phyloP scores from a whole-genome alignment of 2,329 filamentous ascomycete species.

The Lecanosticta acicola region DNA sequence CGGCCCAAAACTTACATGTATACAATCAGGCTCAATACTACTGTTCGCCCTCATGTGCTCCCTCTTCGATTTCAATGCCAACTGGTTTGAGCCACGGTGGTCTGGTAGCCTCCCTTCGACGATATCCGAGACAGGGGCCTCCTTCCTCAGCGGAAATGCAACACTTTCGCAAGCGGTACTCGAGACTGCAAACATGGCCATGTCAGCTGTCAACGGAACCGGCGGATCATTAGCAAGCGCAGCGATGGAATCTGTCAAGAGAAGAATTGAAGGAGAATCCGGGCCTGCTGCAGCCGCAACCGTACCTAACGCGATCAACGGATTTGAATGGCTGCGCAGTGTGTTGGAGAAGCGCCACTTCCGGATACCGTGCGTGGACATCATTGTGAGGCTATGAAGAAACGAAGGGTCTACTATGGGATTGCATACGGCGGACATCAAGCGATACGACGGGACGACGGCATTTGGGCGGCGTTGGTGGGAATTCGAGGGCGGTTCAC shows the following conservation, averaged over 20 bases:
- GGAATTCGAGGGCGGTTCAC: neutral
- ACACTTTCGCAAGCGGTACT: conserved; percentile 49
- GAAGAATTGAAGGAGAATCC: conserved; percentile 43
- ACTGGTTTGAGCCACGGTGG: conserved; percentile 84
- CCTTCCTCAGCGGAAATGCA: conserved; percentile 27
- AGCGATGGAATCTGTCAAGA: conserved; percentile 56
- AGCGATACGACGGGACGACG: conserved; percentile 2
- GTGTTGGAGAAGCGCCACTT: conserved; percentile 79
- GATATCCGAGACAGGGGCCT: conserved; percentile 34
- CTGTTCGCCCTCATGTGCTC: conserved; percentile 92
- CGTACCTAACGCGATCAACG: conserved; percentile 57
- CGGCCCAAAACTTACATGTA: neutral
- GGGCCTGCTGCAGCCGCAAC: conserved; percentile 14
- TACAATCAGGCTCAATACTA: conserved; percentile 50
- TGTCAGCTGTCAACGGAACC: conserved; percentile 60
- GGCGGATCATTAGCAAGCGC: conserved; percentile 61
- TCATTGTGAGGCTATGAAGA: conserved; percentile 55
- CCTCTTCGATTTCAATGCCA: conserved; percentile 85
- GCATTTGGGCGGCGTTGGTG: conserved; percentile 1
- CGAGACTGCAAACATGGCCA: conserved; percentile 54
- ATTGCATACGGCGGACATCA: neutral
- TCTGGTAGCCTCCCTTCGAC: conserved; percentile 20
- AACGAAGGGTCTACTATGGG: neutral
- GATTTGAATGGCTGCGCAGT: conserved; percentile 79
- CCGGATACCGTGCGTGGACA: conserved; percentile 84